Evolutionary conservation across 2,329 filamentous ascomycete genomes (phyloP).

Genomic region (Elsinoe batatas): DNA sequence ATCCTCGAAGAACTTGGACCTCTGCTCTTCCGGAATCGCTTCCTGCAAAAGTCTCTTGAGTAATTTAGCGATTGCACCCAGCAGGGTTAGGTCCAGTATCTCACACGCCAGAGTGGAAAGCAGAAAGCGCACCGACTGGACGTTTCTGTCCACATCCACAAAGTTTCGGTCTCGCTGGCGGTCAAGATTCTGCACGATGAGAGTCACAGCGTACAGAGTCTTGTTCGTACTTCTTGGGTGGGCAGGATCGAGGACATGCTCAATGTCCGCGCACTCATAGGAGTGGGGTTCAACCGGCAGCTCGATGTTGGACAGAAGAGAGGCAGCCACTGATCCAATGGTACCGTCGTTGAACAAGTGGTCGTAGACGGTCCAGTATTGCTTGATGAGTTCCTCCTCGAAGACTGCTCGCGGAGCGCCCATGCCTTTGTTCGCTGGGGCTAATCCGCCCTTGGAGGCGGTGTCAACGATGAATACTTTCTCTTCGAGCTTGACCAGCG

Average conservation of each 20-base stretch:
- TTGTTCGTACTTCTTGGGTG: neutral
- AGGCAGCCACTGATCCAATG: neutral
- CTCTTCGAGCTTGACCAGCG: neutral
- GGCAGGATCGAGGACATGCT: neutral
- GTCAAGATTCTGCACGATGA: neutral
- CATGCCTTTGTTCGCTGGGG: neutral
- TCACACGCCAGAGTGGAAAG: neutral
- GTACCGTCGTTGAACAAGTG: neutral
- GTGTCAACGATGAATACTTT: neutral
- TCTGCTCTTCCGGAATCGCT: neutral
- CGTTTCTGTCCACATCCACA: neutral
- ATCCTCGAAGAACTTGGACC: neutral
- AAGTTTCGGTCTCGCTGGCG: neutral
- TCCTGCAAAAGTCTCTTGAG: neutral
- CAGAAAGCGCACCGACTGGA: neutral
- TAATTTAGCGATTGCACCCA: too few species aligned
- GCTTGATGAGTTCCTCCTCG: neutral
- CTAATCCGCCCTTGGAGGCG: neutral
- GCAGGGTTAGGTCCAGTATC: too few species aligned
- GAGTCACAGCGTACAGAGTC: neutral
- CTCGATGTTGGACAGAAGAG: neutral
- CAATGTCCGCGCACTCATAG: neutral
- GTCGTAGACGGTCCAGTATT: conserved; percentile 1
- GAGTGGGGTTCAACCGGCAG: neutral
- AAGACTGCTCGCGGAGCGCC: neutral